Evolutionary conservation across 805 yeast species (phyloP), one percentile per base, ranked within the genome.

Genomic region (Nakazawaea wyomingensis): DNA sequence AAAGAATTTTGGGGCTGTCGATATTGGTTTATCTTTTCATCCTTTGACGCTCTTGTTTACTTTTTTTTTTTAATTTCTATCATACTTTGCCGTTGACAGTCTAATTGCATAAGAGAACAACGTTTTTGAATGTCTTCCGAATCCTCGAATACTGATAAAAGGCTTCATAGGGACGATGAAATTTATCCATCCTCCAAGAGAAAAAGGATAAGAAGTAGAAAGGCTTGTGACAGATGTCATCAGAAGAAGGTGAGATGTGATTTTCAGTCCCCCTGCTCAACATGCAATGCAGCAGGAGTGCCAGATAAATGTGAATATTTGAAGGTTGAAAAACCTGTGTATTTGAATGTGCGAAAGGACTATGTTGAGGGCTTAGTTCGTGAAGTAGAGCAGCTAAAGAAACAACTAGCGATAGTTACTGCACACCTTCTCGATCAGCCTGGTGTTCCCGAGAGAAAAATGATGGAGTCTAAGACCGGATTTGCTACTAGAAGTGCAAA

Each of bases 211-310:
- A 43, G 47, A 40, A 22, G 35, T 7, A 28, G 44, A 20, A 44
- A 36, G 19, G 38, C 39, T 13, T 44, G 47, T 26, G 41, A 27
- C 24, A 27, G 47, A 10, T 44, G 47, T 27, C 47, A 40, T 18
- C 18, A 10, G 18, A 44, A 40, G 39, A 44, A 44, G 32, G 32
- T 40, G 13, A 35, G 28, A 32, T 44, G 47, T 36, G 35, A 40
- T 20, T 35, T 36, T n/a, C 21, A 31, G 16, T 31, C 20, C n/a
- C 43, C 43, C 7, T 46, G 47, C 16, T 27, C 38, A 5, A 32
- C 38, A 4, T 44, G 47, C 39, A 31, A 24, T 10, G 27, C 36
- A 10, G 27, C 37, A 14, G 22, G 31, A 8, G 20, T 27, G n/a
- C 21, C 22, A 18, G 38, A 36, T 18, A 21, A 32, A 7, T 44